Evolutionary conservation across 306 rosid species (phyloP).

Genomic region (Herpetospermum pedunculosum): DNA sequence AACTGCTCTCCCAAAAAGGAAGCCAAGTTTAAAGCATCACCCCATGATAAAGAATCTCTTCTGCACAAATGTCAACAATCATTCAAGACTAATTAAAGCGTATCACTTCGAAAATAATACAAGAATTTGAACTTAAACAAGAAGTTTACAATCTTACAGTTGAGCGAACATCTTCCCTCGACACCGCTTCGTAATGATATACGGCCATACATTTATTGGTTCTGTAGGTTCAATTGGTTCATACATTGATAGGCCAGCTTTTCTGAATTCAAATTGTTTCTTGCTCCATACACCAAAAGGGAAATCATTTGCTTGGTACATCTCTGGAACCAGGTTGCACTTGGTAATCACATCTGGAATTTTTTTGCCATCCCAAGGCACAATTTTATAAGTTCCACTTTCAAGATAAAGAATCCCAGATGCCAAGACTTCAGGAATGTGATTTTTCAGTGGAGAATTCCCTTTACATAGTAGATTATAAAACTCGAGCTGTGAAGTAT

Average conservation of each 20-base stretch:
- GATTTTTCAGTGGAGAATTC: constrained; percentile 54
- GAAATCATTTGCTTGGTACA: constrained; percentile 25
- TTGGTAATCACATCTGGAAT: constrained; percentile 52
- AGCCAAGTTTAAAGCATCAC: constrained; percentile 56
- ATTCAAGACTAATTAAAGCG: constrained; percentile 10
- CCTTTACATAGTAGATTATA: constrained; percentile 41
- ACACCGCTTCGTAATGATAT: constrained; percentile 62
- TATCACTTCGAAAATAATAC: neutral
- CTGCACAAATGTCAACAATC: constrained; percentile 34
- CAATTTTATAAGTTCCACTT: constrained; percentile 42
- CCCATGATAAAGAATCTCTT: constrained; percentile 52
- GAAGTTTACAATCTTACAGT: constrained; percentile 41
- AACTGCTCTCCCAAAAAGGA: constrained; percentile 84
- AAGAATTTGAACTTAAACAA: neutral
- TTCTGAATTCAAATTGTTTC: constrained; percentile 48
- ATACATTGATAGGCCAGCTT: constrained; percentile 33
- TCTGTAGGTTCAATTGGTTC: constrained; percentile 20
- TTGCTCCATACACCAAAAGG: constrained; percentile 77
- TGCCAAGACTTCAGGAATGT: constrained; percentile 60
- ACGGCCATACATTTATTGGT: constrained; percentile 67
- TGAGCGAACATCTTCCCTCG: constrained; percentile 74
- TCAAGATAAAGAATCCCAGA: constrained; percentile 71
- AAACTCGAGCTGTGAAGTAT: constrained; percentile 65
- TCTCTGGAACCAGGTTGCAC: constrained; percentile 36
- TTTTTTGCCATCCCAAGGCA: constrained; percentile 75